phyloP scores from a whole-genome alignment of 2,329 filamentous ascomycete species.

The Phaeosphaeriaceae sp. region DNA sequence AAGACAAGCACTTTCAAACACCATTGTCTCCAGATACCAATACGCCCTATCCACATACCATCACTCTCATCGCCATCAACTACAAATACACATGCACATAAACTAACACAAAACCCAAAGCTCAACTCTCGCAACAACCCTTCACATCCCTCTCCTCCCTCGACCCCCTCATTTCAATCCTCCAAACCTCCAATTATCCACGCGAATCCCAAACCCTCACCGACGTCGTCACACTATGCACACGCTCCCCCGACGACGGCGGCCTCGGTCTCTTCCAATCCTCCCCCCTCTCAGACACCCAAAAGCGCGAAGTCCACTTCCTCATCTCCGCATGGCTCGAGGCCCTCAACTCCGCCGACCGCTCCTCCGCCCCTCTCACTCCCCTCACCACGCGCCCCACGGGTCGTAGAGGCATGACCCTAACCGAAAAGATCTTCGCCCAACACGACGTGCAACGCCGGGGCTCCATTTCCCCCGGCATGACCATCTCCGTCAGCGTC shows the following conservation, averaged over 20 bases:
- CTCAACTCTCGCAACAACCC: neutral
- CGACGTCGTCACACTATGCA: constrained; percentile 26
- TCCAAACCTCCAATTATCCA: constrained; percentile 5
- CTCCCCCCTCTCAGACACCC: constrained; percentile 10
- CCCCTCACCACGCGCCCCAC: constrained; percentile 4
- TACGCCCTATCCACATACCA: too few relatives aligned
- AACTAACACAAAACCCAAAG: neutral
- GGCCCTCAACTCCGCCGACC: constrained; percentile 37
- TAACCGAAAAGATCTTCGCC: constrained; percentile 58
- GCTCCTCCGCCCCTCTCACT: constrained; percentile 5
- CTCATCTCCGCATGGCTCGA: constrained; percentile 38
- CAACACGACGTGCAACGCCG: constrained; percentile 50
- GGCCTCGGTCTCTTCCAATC: constrained; percentile 28
- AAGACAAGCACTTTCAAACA: too few relatives aligned
- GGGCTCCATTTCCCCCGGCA: constrained; percentile 48
- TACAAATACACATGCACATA: too few relatives aligned
- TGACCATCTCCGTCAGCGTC: constrained; percentile 53
- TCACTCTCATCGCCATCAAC: too few relatives aligned
- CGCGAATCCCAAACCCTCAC: constrained; percentile 28
- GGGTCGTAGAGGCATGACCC: constrained; percentile 45
- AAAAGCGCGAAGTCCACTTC: constrained; percentile 32
- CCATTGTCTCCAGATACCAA: too few relatives aligned
- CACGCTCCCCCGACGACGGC: constrained; percentile 29
- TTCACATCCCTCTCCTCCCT: constrained; percentile 1
- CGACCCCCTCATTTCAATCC: constrained; percentile 11